Evolutionary conservation across 2,329 filamentous ascomycete species (phyloP).

Genomic region (Rhynchosporium secalis): DNA sequence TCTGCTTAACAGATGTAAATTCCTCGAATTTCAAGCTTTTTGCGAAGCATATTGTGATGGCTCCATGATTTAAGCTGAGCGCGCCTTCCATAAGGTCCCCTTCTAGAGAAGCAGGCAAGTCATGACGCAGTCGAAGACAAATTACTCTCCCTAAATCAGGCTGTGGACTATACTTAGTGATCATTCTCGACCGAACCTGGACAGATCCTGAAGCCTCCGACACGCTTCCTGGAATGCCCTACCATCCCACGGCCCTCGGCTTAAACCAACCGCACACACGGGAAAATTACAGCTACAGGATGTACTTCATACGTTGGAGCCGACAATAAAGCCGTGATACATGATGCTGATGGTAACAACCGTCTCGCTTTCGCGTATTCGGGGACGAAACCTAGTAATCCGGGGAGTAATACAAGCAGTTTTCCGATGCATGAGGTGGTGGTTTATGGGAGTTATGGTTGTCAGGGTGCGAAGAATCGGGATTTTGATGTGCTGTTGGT

Average conservation of each 20-base stretch:
- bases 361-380: conserved; percentile 21
- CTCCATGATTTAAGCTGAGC: not conserved
- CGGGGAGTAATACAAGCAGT: conserved; percentile 4
- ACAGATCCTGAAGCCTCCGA: not conserved
- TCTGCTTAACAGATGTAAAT: no score
- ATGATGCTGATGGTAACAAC: conserved; percentile 18
- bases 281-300: conserved; percentile 23
- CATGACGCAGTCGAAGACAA: conserved; percentile 8
- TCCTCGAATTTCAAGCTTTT: no score
- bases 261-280: conserved; percentile 24
- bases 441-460: conserved; percentile 20
- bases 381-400: conserved; percentile 13
- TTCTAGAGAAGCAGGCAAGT: not conserved
- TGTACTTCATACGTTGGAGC: conserved; percentile 19
- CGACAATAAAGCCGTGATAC: not conserved
- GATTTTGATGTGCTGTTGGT: conserved; percentile 19
- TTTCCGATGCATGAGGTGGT: conserved; percentile 22
- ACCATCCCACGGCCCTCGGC: not conserved
- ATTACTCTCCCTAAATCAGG: conserved; percentile 2
- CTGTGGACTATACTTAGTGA: conserved; percentile 2
- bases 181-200: not conserved
- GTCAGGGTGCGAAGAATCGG: conserved; percentile 16
- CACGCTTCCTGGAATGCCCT: not conserved
- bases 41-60: not conserved
- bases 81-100: not conserved